A percentile compares a stretch with the other conserved stretches of the same genome.
Conservation (phyloP, 1,139 yeast species). For the Suhomyces bokatorum region DNA sequence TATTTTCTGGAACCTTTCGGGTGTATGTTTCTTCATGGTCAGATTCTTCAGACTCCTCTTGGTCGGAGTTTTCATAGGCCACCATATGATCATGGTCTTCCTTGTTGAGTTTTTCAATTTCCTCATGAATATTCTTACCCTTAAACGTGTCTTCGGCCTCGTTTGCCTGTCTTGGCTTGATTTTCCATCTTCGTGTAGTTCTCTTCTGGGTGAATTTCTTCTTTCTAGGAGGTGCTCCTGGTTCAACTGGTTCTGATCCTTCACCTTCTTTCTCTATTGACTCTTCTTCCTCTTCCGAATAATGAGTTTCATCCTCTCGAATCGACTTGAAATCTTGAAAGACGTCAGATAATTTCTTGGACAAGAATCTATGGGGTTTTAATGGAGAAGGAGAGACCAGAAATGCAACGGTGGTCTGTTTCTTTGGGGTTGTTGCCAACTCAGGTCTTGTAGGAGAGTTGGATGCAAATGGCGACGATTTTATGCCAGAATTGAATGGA, state of each 20-base stretch:
- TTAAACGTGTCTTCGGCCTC: constrained; percentile 30
- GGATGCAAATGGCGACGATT: not conserved
- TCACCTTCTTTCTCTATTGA: constrained; percentile 21
- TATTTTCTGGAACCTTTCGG: constrained; percentile 12
- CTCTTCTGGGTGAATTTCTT: constrained; percentile 57
- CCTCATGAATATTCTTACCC: constrained; percentile 43
- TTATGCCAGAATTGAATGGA: not conserved
- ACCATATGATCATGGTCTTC: constrained; percentile 22
- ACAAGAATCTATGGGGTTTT: constrained; percentile 38
- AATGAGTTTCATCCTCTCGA: constrained; percentile 18
- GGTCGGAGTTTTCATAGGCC: constrained; percentile 25
- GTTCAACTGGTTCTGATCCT: constrained; percentile 10
- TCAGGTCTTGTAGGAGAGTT: not conserved
- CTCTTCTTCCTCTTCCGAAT: constrained; percentile 16
- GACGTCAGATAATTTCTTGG: constrained; percentile 34
- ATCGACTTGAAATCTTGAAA: constrained; percentile 30
- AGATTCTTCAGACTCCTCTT: constrained; percentile 17
- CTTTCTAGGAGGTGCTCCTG: constrained; percentile 19
- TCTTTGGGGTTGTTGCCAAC: constrained; percentile 11
- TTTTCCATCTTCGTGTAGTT: constrained; percentile 60
- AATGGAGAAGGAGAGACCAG: constrained; percentile 50
- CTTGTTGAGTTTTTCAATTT: constrained; percentile 33
- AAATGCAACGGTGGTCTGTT: constrained; percentile 21
- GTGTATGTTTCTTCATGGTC: constrained; percentile 25
- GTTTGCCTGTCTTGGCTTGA: constrained; percentile 42